Conservation (phyloP, 768 basidiomycete species). For the Lentinus brumalis region DNA sequence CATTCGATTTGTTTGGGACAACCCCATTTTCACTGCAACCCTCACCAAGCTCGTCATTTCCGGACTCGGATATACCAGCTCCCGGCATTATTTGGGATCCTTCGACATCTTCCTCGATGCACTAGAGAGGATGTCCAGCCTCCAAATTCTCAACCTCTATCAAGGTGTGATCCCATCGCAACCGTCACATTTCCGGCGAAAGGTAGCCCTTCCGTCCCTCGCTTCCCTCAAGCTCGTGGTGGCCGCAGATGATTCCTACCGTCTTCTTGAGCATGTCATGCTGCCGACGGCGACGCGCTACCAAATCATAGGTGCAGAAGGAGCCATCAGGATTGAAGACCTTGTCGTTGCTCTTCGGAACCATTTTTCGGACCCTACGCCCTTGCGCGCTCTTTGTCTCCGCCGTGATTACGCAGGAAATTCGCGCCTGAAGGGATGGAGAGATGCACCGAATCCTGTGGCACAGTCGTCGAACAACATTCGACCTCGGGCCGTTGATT, state of each 20-base stretch:
- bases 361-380: not conserved
- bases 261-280: slow-evolving; percentile 5
- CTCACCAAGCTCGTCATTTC: slow-evolving; percentile 2
- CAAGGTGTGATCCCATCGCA: no score
- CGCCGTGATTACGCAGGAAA: not conserved
- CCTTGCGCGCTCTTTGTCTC: not conserved
- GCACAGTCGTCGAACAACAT: no score
- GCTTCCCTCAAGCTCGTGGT: not conserved
- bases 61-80: not conserved
- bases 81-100: not conserved
- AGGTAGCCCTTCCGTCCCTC: not conserved
- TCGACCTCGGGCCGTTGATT: not conserved
- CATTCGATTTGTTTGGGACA: slow-evolving; percentile 3
- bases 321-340: not conserved
- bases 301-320: not conserved
- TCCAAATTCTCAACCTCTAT: not conserved
- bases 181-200: not conserved
- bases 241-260: not conserved
- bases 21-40: not conserved
- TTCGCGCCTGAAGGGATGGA: not conserved
- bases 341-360: not conserved
- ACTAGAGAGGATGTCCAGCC: not conserved
- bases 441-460: not conserved
- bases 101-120: slow-evolving; percentile 3
- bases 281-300: not conserved